phyloP scores from a whole-genome alignment of 2,329 filamentous ascomycete species.

The Alternaria novae-zelandiae region DNA sequence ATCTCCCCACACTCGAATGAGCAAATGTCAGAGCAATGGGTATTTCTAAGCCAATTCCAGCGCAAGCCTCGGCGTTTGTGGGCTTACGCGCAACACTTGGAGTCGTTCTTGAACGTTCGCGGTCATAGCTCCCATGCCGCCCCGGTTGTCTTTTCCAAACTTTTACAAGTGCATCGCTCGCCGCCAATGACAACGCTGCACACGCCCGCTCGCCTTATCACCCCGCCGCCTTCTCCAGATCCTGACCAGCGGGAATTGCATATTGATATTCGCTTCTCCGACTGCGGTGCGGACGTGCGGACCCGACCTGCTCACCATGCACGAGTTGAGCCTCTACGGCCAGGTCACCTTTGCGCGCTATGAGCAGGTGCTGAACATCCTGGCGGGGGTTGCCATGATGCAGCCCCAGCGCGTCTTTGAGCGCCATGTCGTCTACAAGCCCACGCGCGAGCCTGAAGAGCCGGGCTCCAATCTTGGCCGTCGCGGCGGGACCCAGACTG shows the following conservation, averaged over 20 bases:
- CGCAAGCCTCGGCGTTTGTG: slow-evolving; percentile 14
- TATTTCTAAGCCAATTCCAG: slow-evolving; percentile 19
- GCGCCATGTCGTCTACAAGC: slow-evolving; percentile 65
- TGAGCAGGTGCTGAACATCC: slow-evolving; percentile 65
- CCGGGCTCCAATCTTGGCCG: slow-evolving; percentile 42
- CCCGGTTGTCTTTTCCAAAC: slow-evolving; percentile 15
- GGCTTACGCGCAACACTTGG: slow-evolving; percentile 22
- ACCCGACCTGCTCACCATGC: slow-evolving; percentile 54
- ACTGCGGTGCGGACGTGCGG: slow-evolving; percentile 18
- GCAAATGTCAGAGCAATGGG: slow-evolving; percentile 12
- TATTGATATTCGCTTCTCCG: slow-evolving; percentile 28
- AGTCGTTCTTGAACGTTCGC: slow-evolving; percentile 20
- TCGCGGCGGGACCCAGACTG: slow-evolving; percentile 47
- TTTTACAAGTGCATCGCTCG: slow-evolving; percentile 21
- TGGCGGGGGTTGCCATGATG: slow-evolving; percentile 67
- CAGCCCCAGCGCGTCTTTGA: slow-evolving; percentile 63
- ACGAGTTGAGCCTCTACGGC: slow-evolving; percentile 68
- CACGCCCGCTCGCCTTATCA: slow-evolving; percentile 30
- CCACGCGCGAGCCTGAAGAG: slow-evolving; percentile 55
- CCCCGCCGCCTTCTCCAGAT: slow-evolving; percentile 32
- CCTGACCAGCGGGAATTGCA: slow-evolving; percentile 34
- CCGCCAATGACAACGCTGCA: slow-evolving; percentile 29
- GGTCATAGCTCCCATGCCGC: slow-evolving; percentile 30
- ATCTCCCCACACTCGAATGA: slow-evolving; percentile 35
- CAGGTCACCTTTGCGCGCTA: slow-evolving; percentile 64